Evolutionary conservation across 2,329 filamentous ascomycete species (phyloP), one percentile per base, ranked within the genome.

Genomic region (Zalaria sp.): DNA sequence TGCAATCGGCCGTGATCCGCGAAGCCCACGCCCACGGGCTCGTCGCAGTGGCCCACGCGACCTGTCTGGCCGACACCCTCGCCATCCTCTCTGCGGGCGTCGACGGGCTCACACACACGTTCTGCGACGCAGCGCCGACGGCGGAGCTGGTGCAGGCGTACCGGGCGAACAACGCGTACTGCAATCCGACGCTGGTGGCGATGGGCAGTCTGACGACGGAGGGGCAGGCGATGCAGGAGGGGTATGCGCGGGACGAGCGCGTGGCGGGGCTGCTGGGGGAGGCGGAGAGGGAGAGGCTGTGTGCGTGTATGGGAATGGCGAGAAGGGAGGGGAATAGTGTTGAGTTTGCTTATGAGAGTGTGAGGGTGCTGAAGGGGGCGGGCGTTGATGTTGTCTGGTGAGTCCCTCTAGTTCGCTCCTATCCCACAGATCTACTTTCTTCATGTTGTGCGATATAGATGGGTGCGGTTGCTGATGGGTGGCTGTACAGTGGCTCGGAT

Each of bases 1-100:
- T 73, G 4, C 68, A 73, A 45, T 60, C 54, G 38, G 60, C 59
- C 3, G 57, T 72, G 18, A 57, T 72, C 31, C 52, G 59, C 4
- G 60, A 64, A 39, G 55, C 65, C 0, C 59, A 59, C 27, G 51
- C 51, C 34, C 49, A 59, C 7, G 58, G 60, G 4, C 57, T 62
- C 26, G 40, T 58, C 4, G 59, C 59, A 4, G 57, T 67, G 6
- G 65, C 64, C 1, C 65, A 68, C 46, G 59, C 64, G 5, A 49
- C 55, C 1, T 56, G 49, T n/a, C 47, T 63, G 4, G 42, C 54
- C 3, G 65, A 67, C 43, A 65, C 64, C 0, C 43, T 67, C 1
- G 61, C 61, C 32, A 58, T 67, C 8, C 55, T 68, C 3, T 43
- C 53, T 5, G 58, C 60, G 4, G 65, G 65, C 5, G 59, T 64